A percentile compares a stretch with the other conserved stretches of the same genome.
These are phyloP conservation scores for Ambrosia trifida DNA, from an alignment of 129 eudicot genomes.

Conservation along the genomic window DNA sequence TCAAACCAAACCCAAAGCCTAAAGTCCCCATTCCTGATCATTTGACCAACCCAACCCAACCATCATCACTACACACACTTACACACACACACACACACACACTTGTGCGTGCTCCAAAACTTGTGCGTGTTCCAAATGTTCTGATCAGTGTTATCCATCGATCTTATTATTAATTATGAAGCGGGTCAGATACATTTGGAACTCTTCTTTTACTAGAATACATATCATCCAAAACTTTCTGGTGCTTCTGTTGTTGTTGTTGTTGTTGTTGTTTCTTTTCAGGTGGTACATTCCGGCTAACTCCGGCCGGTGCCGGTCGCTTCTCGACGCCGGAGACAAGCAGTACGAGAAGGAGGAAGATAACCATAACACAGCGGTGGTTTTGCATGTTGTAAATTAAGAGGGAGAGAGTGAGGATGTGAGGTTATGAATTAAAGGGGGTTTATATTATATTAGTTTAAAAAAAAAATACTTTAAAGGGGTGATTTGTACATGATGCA, in stretches of 20 bases:
- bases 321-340: slow-evolving; percentile 33
- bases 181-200: slow-evolving; percentile 55
- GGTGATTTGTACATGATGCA: slow-evolving; percentile 24
- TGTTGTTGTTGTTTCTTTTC: slow-evolving; percentile 22
- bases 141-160: not conserved
- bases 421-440: slow-evolving; percentile 22
- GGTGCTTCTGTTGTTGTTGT: not conserved
- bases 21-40: not conserved
- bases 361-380: slow-evolving; percentile 9
- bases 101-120: slow-evolving; percentile 13
- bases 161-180: slow-evolving; percentile 33
- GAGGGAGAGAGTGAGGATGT: not conserved
- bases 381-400: slow-evolving; percentile 34
- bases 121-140: slow-evolving; percentile 2
- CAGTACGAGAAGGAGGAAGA: slow-evolving; percentile 29
- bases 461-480: too few species aligned
- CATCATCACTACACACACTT: not conserved
- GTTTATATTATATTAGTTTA: not conserved
- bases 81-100: not conserved
- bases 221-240: slow-evolving; percentile 22
- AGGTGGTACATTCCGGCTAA: slow-evolving; percentile 16
- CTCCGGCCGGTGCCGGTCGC: not conserved
- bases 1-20: not conserved
- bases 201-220: slow-evolving; percentile 47
- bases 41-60: not conserved